These are phyloP conservation scores for Colletotrichum eleusines DNA, from an alignment of 2,329 filamentous ascomycete species.

Conservation along the genomic window DNA sequence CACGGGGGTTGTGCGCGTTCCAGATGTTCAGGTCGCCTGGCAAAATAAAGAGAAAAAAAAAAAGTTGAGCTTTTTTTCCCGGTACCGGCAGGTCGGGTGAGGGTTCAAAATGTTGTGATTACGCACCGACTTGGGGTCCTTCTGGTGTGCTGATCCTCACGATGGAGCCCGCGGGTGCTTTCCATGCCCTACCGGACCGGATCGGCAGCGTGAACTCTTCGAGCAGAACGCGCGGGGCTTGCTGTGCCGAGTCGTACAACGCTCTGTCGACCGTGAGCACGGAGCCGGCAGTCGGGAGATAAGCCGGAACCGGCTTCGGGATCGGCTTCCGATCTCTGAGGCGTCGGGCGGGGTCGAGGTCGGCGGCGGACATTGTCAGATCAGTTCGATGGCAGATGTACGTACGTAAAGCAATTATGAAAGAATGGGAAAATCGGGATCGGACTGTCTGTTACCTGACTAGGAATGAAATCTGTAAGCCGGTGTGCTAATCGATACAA, in stretches of 20 bases:
- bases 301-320: conserved; percentile 63
- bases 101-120: not conserved
- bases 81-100: too few species aligned
- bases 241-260: conserved; percentile 72
- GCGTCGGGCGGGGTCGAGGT: conserved; percentile 46
- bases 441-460: conserved; percentile 17
- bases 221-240: conserved; percentile 55
- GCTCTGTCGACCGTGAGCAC: conserved; percentile 58
- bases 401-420: not conserved
- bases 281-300: conserved; percentile 58
- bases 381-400: conserved; percentile 25
- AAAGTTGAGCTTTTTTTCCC: too few species aligned
- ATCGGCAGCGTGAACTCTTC: conserved; percentile 75
- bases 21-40: conserved; percentile 84
- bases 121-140: conserved; percentile 78
- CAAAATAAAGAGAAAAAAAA: not conserved
- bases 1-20: conserved; percentile 80
- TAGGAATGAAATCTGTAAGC: not conserved
- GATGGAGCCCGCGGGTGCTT: conserved; percentile 74
- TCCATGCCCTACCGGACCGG: conserved; percentile 80
- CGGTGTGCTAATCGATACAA: not conserved
- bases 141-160: conserved; percentile 80
- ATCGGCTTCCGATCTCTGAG: conserved; percentile 58
- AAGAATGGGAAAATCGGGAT: too few species aligned
- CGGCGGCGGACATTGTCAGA: conserved; percentile 10